phyloP scores from a whole-genome alignment of 2,329 filamentous ascomycete genomes.

The Chaetoscypha palmicola region DNA sequence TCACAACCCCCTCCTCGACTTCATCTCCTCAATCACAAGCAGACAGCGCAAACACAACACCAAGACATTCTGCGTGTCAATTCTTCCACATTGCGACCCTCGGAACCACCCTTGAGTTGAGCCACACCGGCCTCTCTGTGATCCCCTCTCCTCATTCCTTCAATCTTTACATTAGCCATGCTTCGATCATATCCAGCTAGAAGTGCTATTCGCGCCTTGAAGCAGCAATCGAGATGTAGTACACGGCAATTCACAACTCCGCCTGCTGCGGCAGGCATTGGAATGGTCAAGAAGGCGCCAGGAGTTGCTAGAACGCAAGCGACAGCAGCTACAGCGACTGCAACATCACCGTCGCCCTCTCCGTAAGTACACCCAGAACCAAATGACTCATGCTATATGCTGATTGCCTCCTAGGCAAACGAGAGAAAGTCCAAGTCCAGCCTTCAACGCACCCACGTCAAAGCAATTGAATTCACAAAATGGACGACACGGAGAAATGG shows the following conservation, averaged over 20 bases:
- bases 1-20: conserved; percentile 3
- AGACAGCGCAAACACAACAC: not conserved
- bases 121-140: not conserved
- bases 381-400: conserved; percentile 21
- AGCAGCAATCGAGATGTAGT: conserved; percentile 20
- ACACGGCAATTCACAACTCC: conserved; percentile 38
- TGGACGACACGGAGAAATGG: conserved; percentile 55
- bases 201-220: conserved; percentile 40
- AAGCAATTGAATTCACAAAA: conserved; percentile 54
- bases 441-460: conserved; percentile 44
- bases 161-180: conserved; percentile 31
- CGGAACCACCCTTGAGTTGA: not conserved
- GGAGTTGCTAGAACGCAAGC: conserved; percentile 41
- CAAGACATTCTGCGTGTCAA: too few relatives aligned
- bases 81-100: not conserved
- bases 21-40: not conserved
- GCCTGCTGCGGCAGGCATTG: conserved; percentile 30
- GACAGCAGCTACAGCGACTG: conserved; percentile 42
- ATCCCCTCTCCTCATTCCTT: not conserved
- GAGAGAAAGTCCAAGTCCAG: conserved; percentile 55
- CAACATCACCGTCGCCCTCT: conserved; percentile 9
- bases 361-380: conserved; percentile 16
- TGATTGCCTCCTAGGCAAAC: conserved; percentile 39
- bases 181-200: conserved; percentile 43
- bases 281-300: conserved; percentile 33